A percentile compares a stretch with the other conserved stretches of the same genome.
phyloP scores from a whole-genome alignment of 1,284 basidiomycete genomes.

The Malassezia caprae region DNA sequence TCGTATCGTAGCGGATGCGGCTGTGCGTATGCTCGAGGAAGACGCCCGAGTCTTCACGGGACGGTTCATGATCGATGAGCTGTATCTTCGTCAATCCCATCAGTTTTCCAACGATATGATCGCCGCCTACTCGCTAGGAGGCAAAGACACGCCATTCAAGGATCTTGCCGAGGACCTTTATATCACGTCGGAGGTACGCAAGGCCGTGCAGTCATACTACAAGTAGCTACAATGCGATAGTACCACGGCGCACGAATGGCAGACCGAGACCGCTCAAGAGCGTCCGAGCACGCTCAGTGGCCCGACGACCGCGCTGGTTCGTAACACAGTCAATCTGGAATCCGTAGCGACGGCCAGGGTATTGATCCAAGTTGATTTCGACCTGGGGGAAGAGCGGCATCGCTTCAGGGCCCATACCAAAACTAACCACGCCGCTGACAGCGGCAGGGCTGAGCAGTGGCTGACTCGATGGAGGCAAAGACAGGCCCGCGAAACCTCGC shows the following conservation, averaged over 20 bases:
- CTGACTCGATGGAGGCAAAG: conserved; percentile 55
- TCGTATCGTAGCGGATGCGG: conserved; percentile 38
- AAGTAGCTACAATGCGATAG: conserved; percentile 9
- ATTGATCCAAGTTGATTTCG: conserved; percentile 46
- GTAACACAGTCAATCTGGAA: conserved; percentile 47
- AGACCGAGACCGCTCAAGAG: conserved; percentile 41
- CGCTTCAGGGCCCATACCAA: conserved; percentile 73
- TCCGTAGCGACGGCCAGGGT: conserved; percentile 37
- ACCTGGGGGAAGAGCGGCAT: conserved; percentile 73
- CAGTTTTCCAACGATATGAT: conserved; percentile 21
- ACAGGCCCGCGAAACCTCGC: conserved; percentile 76
- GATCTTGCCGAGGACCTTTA: conserved; percentile 40
- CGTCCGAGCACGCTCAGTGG: conserved; percentile 37
- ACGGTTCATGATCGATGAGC: conserved; percentile 40
- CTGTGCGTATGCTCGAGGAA: conserved; percentile 34
- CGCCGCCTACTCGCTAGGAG: conserved; percentile 20
- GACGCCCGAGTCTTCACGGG: conserved; percentile 22
- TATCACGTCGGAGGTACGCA: conserved; percentile 33
- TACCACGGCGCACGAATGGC: conserved; percentile 40
- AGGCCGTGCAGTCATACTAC: conserved; percentile 21
- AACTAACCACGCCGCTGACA: conserved; percentile 73
- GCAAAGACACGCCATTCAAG: conserved; percentile 22
- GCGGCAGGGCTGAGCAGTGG: conserved; percentile 54
- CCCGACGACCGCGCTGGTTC: conserved; percentile 40
- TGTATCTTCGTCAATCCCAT: conserved; percentile 34